A percentile compares a stretch with the other conserved stretches of the same genome.
phyloP scores from a whole-genome alignment of 768 basidiomycete species.

The Nevesoporus exiguus region DNA sequence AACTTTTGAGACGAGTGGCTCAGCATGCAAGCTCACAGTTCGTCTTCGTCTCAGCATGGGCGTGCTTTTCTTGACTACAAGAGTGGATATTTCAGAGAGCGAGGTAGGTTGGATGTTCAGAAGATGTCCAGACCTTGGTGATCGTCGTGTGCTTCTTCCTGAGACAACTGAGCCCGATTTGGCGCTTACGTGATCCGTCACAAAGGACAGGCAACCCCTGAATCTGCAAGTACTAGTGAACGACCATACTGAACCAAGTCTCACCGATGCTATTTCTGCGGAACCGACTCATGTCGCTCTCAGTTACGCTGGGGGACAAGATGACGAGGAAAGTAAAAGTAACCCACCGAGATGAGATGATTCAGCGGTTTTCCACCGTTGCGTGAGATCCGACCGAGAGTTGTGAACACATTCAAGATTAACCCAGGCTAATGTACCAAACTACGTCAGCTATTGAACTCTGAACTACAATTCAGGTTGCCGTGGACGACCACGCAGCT shows the following conservation, averaged over 20 bases:
- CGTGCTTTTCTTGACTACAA: not conserved
- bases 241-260: no score
- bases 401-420: not conserved
- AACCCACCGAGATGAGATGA: not conserved
- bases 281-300: not conserved
- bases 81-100: not conserved
- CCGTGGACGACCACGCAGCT: conserved; percentile 4
- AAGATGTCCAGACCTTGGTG: not conserved
- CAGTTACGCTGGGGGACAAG: not conserved
- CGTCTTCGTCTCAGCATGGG: not conserved
- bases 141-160: conserved; percentile 1
- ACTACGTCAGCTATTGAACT: not conserved
- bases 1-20: conserved; percentile 8
- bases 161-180: conserved; percentile 4
- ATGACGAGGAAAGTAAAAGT: not conserved
- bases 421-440: not conserved
- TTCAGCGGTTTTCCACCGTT: not conserved
- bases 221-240: no score
- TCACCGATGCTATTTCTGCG: not conserved
- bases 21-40: not conserved
- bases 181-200: conserved; percentile 5
- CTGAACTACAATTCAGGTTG: conserved; percentile 4
- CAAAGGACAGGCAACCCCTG: conserved; percentile 2
- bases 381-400: not conserved
- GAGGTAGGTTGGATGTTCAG: no score